Evolutionary conservation across 495 filamentous ascomycete species (phyloP).

Genomic region (Daldinia loculata): DNA sequence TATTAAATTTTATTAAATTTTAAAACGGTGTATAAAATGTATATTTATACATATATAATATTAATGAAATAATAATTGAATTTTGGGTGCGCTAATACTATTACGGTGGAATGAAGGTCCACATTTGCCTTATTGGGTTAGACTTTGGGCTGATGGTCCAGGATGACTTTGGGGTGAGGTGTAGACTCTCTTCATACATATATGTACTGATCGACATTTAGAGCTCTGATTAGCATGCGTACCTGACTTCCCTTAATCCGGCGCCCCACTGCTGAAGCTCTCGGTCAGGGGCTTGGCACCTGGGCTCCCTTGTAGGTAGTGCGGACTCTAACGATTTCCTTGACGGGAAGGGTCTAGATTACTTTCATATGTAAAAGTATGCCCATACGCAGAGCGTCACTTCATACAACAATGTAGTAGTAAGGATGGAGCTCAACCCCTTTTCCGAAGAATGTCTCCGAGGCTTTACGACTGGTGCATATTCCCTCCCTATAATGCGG

Average conservation of each 20-base stretch:
- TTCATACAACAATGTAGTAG: constrained; percentile 1
- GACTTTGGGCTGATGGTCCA: too few relatives aligned
- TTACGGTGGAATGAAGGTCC: too few relatives aligned
- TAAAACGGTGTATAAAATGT: too few relatives aligned
- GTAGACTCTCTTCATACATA: too few relatives aligned
- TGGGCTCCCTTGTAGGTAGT: not conserved
- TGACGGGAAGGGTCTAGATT: constrained; percentile 2
- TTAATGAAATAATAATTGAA: too few relatives aligned
- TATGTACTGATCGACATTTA: not conserved
- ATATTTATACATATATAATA: too few relatives aligned
- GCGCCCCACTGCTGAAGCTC: constrained; percentile 9
- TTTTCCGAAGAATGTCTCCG: constrained; percentile 10
- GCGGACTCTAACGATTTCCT: not conserved
- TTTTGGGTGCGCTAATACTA: too few relatives aligned
- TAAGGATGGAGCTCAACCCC: not conserved
- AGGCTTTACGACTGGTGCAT: not conserved
- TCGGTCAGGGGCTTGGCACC: constrained; percentile 13
- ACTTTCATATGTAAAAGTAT: not conserved
- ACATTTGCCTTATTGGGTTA: too few relatives aligned
- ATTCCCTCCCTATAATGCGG: constrained; percentile 16
- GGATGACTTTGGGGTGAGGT: too few relatives aligned
- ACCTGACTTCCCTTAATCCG: constrained; percentile 19
- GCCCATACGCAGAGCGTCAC: not conserved
- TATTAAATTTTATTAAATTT: too few relatives aligned
- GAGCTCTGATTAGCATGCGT: constrained; percentile 1